Conservation (phyloP, 2,329 filamentous ascomycete species). For the Colletotrichum falcatum region DNA sequence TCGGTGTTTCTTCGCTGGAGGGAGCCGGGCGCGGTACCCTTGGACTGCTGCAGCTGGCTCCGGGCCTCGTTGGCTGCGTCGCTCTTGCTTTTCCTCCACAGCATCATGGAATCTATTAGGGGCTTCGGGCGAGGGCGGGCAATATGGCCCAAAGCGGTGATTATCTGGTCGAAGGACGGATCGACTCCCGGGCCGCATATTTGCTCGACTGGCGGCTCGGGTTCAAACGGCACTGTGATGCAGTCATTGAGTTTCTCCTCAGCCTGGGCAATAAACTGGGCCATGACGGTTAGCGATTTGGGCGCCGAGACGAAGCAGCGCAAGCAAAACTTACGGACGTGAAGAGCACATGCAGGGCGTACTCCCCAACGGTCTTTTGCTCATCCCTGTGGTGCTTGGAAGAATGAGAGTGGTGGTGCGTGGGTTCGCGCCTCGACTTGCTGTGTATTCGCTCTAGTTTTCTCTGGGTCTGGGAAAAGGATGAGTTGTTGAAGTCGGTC, state of each 20-base stretch:
- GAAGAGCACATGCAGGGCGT: conserved; percentile 95
- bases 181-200: conserved; percentile 94
- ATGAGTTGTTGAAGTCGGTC: conserved; percentile 57
- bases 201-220: conserved; percentile 85
- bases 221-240: conserved; percentile 81
- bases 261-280: conserved; percentile 90
- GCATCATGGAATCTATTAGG: conserved; percentile 96
- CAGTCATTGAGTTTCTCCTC: conserved; percentile 95
- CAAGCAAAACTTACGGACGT: conserved; percentile 74
- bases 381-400: conserved; percentile 77
- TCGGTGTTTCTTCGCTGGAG: conserved; percentile 81
- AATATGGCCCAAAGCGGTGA: conserved; percentile 93
- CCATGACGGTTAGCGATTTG: conserved; percentile 47
- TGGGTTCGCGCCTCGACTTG: conserved; percentile 77
- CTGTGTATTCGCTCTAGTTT: conserved; percentile 73
- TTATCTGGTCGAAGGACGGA: conserved; percentile 90
- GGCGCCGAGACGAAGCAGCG: background rate
- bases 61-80: conserved; percentile 83
- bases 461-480: conserved; percentile 63
- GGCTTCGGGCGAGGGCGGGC: conserved; percentile 94
- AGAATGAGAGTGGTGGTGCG: conserved; percentile 81
- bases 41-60: conserved; percentile 66
- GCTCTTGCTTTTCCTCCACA: conserved; percentile 96
- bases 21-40: conserved; percentile 56
- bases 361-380: conserved; percentile 95